Evolutionary conservation across 2,329 filamentous ascomycete species (phyloP).

Genomic region (Diaporthe helianthi): DNA sequence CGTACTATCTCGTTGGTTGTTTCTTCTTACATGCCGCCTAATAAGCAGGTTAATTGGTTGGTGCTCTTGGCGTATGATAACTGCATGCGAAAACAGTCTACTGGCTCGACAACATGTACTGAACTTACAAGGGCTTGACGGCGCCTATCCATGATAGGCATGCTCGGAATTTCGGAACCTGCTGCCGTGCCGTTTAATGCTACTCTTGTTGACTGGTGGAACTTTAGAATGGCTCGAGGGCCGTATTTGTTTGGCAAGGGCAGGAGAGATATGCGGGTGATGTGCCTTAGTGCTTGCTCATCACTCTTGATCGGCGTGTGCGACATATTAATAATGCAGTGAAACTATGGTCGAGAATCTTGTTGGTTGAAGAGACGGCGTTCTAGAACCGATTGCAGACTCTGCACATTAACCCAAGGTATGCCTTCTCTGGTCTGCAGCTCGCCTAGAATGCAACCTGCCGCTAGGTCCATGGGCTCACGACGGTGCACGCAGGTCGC

Average conservation of each 20-base stretch:
- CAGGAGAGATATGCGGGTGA: too few species aligned
- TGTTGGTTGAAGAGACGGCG: neutral
- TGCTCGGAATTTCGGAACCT: neutral
- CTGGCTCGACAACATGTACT: neutral
- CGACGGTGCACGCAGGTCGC: too few species aligned
- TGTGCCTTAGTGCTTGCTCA: neutral
- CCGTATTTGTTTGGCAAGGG: neutral
- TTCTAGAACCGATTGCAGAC: too few species aligned
- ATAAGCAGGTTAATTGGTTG: neutral
- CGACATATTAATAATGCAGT: neutral
- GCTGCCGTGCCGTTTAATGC: neutral
- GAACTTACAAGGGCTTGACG: neutral
- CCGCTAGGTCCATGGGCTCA: too few species aligned
- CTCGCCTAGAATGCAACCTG: neutral
- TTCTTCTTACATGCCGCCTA: neutral
- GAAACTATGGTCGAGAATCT: too few species aligned
- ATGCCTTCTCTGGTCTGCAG: neutral
- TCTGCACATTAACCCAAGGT: too few species aligned
- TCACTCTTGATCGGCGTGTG: neutral
- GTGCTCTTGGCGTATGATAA: neutral
- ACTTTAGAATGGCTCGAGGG: neutral
- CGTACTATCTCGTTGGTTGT: neutral
- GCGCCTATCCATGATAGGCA: neutral
- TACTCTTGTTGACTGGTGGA: neutral
- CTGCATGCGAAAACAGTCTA: neutral